A percentile compares a stretch with the other conserved stretches of the same genome.
Evolutionary conservation across 371 early-diverging fungal species (phyloP).

Genomic region (Lichtheimia ramosa): DNA sequence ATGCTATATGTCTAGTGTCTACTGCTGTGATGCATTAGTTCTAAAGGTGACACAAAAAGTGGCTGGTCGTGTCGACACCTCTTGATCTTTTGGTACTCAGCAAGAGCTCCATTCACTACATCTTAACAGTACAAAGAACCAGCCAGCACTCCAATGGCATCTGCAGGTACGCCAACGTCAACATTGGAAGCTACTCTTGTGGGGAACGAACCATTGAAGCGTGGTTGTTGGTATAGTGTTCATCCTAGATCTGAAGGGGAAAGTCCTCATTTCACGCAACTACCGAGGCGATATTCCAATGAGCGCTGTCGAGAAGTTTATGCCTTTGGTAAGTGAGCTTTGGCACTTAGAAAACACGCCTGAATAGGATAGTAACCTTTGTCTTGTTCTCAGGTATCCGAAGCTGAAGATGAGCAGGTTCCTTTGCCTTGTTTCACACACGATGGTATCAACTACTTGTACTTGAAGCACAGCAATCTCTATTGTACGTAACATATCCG

Average conservation of each 20-base stretch:
- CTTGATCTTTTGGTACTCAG: too few relatives aligned
- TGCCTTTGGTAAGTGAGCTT: constrained; percentile 75
- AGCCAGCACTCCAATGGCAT: constrained; percentile 14
- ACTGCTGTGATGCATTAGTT: too few relatives aligned
- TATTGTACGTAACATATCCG: constrained; percentile 76
- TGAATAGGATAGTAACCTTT: too few relatives aligned
- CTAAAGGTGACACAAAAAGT: too few relatives aligned
- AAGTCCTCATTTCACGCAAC: constrained; percentile 92
- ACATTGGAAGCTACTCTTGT: too few relatives aligned
- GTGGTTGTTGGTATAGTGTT: constrained; percentile 50
- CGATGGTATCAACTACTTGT: constrained; percentile 93
- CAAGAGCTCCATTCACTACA: too few relatives aligned
- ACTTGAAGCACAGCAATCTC: constrained; percentile 93
- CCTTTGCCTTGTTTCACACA: constrained; percentile 91
- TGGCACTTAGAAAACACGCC: not conserved
- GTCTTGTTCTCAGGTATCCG: constrained; percentile 44
- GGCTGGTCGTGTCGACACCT: too few relatives aligned
- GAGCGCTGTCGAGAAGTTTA: constrained; percentile 94
- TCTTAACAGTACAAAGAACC: too few relatives aligned
- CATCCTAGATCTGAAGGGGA: constrained; percentile 93
- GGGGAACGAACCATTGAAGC: too few relatives aligned
- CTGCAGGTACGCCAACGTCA: constrained; percentile 19
- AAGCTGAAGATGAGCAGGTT: constrained; percentile 92
- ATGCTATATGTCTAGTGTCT: too few relatives aligned
- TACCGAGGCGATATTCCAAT: constrained; percentile 87